These are phyloP conservation scores for Neophaeococcomyces aloes DNA, from an alignment of 2,329 filamentous ascomycete species.

Conservation along the genomic window DNA sequence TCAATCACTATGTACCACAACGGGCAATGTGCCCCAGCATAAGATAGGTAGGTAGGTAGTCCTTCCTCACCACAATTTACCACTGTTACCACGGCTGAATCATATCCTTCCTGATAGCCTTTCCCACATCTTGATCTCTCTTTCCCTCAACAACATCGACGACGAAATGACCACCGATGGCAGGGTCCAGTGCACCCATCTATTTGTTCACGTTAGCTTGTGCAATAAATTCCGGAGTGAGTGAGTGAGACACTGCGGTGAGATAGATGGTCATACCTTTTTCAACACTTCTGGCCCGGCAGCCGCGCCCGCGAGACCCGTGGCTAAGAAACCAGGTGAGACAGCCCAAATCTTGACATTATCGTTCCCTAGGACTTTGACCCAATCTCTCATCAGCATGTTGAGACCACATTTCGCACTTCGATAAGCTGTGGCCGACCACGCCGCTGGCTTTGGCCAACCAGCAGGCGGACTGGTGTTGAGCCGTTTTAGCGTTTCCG, in stretches of 20 bases:
- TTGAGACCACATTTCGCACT: slow-evolving; percentile 37
- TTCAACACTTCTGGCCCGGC: slow-evolving; percentile 21
- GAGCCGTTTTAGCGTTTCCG: slow-evolving; percentile 17
- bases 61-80: no score
- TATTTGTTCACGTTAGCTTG: slow-evolving; percentile 13
- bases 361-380: slow-evolving; percentile 35
- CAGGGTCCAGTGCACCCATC: slow-evolving; percentile 24
- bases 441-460: slow-evolving; percentile 32
- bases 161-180: slow-evolving; percentile 25
- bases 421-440: slow-evolving; percentile 27
- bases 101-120: neutral
- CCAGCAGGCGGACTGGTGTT: slow-evolving; percentile 21
- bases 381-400: slow-evolving; percentile 41
- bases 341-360: slow-evolving; percentile 42
- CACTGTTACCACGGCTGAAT: slow-evolving; percentile 6
- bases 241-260: no score
- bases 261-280: no score
- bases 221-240: slow-evolving; percentile 15
- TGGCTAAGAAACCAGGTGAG: slow-evolving; percentile 42
- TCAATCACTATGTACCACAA: no score
- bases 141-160: slow-evolving; percentile 22
- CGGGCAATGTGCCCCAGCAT: no score
- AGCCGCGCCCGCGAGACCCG: slow-evolving; percentile 32
- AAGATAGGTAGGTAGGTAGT: no score
- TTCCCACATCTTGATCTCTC: slow-evolving; percentile 29